These are phyloP conservation scores for Voacanga thouarsii DNA, from an alignment of 257 asterid species.

Conservation along the genomic window DNA sequence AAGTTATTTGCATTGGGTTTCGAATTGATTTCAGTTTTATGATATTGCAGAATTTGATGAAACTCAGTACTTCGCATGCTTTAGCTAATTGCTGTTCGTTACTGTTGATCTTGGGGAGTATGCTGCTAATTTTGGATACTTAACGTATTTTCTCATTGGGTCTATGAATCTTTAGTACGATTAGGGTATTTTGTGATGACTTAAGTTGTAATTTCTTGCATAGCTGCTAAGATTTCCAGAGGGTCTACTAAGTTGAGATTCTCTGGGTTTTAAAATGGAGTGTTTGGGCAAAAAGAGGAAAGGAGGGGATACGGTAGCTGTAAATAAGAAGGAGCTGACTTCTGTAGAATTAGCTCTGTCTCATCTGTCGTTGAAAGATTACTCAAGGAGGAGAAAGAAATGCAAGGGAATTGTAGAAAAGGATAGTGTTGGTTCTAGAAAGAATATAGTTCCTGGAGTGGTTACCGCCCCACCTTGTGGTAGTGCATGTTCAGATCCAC, in stretches of 20 bases:
- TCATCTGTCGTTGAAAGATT: slow-evolving; percentile 69
- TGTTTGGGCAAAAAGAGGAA: slow-evolving; percentile 71
- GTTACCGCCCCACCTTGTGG: slow-evolving; percentile 82
- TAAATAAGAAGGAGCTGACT: slow-evolving; percentile 15
- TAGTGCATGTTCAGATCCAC: slow-evolving; percentile 39
- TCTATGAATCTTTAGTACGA: slow-evolving; percentile 6
- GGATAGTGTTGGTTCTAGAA: slow-evolving; percentile 34
- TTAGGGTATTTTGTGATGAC: slow-evolving; percentile 19
- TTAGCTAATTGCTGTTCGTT: slow-evolving; percentile 16
- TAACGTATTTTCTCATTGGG: slow-evolving; percentile 11
- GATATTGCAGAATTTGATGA: slow-evolving; percentile 36
- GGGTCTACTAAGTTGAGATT: slow-evolving; percentile 5
- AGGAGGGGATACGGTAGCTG: slow-evolving; percentile 36
- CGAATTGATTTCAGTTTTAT: slow-evolving; percentile 10
- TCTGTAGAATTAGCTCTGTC: slow-evolving; percentile 43
- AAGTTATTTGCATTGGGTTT: slow-evolving; percentile 8
- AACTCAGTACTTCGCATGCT: slow-evolving; percentile 19
- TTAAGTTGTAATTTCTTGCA: slow-evolving; percentile 2
- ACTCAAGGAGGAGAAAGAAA: slow-evolving; percentile 64
- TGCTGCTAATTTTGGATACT: background rate
- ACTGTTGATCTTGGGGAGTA: slow-evolving; percentile 11
- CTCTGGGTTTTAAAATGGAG: slow-evolving; percentile 26
- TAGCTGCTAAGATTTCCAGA: slow-evolving; percentile 14
- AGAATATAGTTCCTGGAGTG: slow-evolving; percentile 55
- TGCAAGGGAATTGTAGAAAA: slow-evolving; percentile 57